These are phyloP conservation scores for Pythium brassicae DNA, from an alignment of 352 stramenopile species.

Conservation along the genomic window DNA sequence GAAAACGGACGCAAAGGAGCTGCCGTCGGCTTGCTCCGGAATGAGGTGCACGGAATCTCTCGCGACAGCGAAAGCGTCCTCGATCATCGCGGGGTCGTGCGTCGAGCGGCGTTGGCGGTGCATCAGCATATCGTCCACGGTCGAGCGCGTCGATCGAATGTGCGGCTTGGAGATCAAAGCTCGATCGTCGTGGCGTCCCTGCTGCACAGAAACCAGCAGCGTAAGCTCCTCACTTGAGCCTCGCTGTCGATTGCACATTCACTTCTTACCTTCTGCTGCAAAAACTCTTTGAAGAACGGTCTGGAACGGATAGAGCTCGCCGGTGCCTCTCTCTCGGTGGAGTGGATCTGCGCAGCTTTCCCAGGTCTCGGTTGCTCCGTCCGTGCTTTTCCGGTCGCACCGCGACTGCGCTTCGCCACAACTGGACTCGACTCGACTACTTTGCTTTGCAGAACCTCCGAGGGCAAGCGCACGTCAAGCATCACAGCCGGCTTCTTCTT, in stretches of 20 bases:
- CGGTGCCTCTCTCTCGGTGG: too few relatives aligned
- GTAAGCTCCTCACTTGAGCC: neutral
- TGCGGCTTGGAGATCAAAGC: neutral
- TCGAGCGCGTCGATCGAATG: conserved; percentile 3
- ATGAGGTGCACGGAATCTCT: conserved; percentile 11
- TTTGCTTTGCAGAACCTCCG: neutral
- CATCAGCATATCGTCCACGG: conserved; percentile 14
- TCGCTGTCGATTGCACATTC: too few relatives aligned
- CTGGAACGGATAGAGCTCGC: conserved; percentile 4
- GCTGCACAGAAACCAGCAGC: neutral
- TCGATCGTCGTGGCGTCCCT: neutral
- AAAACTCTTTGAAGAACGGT: conserved; percentile 15
- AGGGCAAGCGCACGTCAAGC: neutral
- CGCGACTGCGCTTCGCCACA: too few relatives aligned
- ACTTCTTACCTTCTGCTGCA: conserved; percentile 15
- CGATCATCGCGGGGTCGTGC: neutral
- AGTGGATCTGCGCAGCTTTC: neutral
- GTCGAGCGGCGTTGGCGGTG: neutral
- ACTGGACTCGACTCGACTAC: too few relatives aligned
- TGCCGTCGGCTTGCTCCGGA: conserved; percentile 9
- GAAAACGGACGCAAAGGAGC: conserved; percentile 31
- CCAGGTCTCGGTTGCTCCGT: too few relatives aligned
- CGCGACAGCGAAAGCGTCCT: neutral
- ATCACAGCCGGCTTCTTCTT: neutral
- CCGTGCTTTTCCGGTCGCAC: too few relatives aligned